Evolutionary conservation across 1,284 basidiomycete genomes (phyloP).

Genomic region (Cryptococcus wingfieldii): DNA sequence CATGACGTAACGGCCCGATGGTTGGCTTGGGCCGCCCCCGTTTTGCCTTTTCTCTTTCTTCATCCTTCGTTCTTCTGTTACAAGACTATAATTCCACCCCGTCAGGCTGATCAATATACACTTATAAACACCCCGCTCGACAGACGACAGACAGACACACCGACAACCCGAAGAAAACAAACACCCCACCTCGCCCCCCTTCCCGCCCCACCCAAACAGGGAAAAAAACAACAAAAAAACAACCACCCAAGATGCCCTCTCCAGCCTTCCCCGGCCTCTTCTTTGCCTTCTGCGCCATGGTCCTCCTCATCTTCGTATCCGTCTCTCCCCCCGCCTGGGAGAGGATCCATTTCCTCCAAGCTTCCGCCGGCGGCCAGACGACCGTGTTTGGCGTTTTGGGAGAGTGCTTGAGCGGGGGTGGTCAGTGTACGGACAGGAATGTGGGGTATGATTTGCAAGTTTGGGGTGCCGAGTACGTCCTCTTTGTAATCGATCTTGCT

Average conservation of each 20-base stretch:
- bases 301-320: conserved; percentile 33
- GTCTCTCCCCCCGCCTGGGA: conserved; percentile 68
- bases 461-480: conserved; percentile 21
- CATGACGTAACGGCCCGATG: too few relatives aligned
- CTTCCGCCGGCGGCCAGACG: conserved; percentile 44
- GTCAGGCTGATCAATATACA: too few relatives aligned
- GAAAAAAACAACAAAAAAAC: background rate
- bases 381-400: conserved; percentile 72
- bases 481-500: too few relatives aligned
- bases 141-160: too few relatives aligned
- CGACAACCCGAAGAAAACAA: too few relatives aligned
- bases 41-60: too few relatives aligned
- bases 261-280: conserved; percentile 54
- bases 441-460: conserved; percentile 39
- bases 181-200: background rate
- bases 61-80: too few relatives aligned
- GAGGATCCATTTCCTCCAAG: conserved; percentile 62
- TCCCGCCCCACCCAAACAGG: background rate
- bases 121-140: too few relatives aligned
- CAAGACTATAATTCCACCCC: too few relatives aligned
- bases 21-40: too few relatives aligned
- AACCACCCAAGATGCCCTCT: conserved; percentile 31
- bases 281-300: conserved; percentile 33
- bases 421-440: conserved; percentile 25
- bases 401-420: conserved; percentile 55